phyloP scores from a whole-genome alignment of 2,329 filamentous ascomycete species.

The Cladosporium sp. region DNA sequence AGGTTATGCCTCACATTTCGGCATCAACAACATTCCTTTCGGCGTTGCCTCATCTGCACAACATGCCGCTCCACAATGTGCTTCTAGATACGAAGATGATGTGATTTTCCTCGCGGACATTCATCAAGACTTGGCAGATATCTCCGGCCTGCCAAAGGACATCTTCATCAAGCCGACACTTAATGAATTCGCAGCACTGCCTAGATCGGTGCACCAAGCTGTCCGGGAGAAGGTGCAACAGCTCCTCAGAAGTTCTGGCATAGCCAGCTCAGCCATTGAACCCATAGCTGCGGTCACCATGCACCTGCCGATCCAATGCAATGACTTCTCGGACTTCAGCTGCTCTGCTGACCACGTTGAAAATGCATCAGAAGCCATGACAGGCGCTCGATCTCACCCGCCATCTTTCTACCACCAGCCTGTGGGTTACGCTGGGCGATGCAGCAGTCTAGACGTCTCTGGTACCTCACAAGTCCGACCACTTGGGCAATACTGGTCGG shows the following conservation, averaged over 20 bases:
- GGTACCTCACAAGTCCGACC: constrained; percentile 48
- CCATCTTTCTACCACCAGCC: constrained; percentile 47
- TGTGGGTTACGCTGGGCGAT: constrained; percentile 52
- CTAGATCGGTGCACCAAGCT: constrained; percentile 28
- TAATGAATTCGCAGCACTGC: constrained; percentile 48
- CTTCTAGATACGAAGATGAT: constrained; percentile 48
- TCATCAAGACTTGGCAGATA: constrained; percentile 13
- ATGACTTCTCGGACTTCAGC: constrained; percentile 56
- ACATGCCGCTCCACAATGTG: constrained; percentile 41
- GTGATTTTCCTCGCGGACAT: constrained; percentile 48
- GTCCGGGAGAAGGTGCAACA: constrained; percentile 39
- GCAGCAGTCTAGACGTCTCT: constrained; percentile 50
- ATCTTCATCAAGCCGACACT: constrained; percentile 36
- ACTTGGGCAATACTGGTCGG: constrained; percentile 38
- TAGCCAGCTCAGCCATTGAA: constrained; percentile 26
- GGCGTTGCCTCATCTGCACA: constrained; percentile 45
- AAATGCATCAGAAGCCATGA: constrained; percentile 45
- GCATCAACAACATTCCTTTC: constrained; percentile 51
- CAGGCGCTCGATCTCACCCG: constrained; percentile 37
- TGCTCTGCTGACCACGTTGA: constrained; percentile 50
- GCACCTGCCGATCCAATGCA: constrained; percentile 52
- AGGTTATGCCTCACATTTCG: constrained; percentile 41
- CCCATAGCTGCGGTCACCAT: constrained; percentile 42
- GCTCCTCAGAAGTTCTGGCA: constrained; percentile 24
- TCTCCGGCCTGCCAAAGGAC: constrained; percentile 16